Evolutionary conservation across 2,329 filamentous ascomycete species (phyloP), one percentile per base, ranked within the genome.

Genomic region (Eutypa lata): DNA sequence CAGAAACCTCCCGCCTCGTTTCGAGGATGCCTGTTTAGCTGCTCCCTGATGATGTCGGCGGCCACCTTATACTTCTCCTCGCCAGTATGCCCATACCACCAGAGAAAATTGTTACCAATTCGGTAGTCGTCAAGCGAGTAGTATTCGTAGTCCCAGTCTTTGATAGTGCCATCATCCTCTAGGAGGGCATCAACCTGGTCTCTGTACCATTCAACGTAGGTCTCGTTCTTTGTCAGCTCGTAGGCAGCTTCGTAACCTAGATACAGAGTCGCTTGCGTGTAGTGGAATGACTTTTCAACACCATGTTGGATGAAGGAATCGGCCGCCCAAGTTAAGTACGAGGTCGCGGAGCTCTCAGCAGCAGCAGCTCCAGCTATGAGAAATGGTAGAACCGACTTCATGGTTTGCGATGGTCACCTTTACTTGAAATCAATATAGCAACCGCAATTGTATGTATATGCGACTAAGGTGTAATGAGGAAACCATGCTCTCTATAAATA

Each of bases 41-140:
- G 74, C 10, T 65, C 59, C n/a, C 75, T 67, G 42, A 81, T 65
- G 4, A 65, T 69, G 10, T 71, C 70, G 11, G 76, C 76, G 0
- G 76, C 78, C 11, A 63, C 62, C 56, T 73, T 72, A 64, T 77
- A 81, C 57, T 75, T 77, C 14, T 68, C 60, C 35, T 74, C 68
- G n/a, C 70, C 70, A 0, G 73, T 74, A 50, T 70, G 60, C 55
- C 72, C 69, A 57, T 76, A 75, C 65, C 77, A 71, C 54, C 68
- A 74, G 3, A 81, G 68, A 22, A 78, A 64, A 60, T 76, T 76
- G 57, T 76, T 71, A 3, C 76, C 78, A 16, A 80, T 68, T 3
- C 77, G 75, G 51, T 79, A 71, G 53, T 80, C 74, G 53, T 77
- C 74, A 1, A 76, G 68, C 2, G 74, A 77, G 67, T 80, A 75